phyloP scores from a whole-genome alignment of 176 grass and related monocot genomes.

The Juncus effusus region DNA sequence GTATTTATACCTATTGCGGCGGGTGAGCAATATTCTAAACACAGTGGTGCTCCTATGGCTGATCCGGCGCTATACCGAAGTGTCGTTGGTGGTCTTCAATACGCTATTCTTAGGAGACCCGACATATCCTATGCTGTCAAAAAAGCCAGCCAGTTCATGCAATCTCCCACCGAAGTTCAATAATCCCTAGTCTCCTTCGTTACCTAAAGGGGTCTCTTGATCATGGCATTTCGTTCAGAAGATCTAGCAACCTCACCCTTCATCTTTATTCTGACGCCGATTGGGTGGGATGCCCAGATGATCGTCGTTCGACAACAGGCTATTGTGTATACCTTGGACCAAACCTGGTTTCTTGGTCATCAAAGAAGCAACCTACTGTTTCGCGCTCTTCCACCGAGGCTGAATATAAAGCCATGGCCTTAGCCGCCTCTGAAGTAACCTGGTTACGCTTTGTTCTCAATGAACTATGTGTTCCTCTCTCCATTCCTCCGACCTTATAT shows the following conservation, averaged over 20 bases:
- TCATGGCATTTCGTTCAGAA: not conserved
- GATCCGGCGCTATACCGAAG: not conserved
- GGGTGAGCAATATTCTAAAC: not conserved
- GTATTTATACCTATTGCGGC: not conserved
- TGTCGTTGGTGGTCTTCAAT: slow-evolving; percentile 14
- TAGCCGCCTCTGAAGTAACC: not conserved
- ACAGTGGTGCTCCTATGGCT: not conserved
- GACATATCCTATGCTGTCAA: slow-evolving; percentile 4
- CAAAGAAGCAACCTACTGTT: slow-evolving; percentile 3
- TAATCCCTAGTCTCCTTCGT: not conserved
- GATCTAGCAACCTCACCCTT: not conserved
- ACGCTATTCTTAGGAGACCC: not conserved
- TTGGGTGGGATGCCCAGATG: not conserved
- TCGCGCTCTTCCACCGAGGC: slow-evolving; percentile 9
- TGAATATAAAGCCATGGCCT: slow-evolving; percentile 15
- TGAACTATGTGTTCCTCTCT: not conserved
- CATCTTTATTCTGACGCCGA: slow-evolving; percentile 3
- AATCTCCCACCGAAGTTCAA: not conserved
- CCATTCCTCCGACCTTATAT: too few species aligned
- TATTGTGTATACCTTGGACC: not conserved
- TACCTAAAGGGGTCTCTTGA: slow-evolving; percentile 5
- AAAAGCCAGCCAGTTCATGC: slow-evolving; percentile 1
- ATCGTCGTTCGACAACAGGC: not conserved
- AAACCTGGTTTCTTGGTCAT: not conserved
- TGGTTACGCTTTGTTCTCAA: not conserved